Conservation (phyloP, 176 grass and related monocot genomes). For the Bothriochloa decipiens region DNA sequence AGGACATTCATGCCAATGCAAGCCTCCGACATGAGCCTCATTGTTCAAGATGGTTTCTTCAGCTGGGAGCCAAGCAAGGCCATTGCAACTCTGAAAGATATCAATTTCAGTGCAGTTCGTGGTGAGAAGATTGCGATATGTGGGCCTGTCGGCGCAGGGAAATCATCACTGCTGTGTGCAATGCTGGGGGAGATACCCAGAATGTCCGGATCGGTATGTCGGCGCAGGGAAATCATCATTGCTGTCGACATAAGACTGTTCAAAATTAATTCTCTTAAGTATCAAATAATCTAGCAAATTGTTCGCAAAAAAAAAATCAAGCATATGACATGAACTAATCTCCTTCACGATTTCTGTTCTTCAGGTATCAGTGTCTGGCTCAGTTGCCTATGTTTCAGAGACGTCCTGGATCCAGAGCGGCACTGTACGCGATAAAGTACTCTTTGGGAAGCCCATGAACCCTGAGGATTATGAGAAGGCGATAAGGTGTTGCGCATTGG, state of each 20-base stretch:
- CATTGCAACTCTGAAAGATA: constrained; percentile 47
- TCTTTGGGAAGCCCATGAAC: constrained; percentile 76
- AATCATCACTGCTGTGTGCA: constrained; percentile 64
- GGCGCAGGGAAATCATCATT: too few relatives aligned
- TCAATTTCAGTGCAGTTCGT: constrained; percentile 44
- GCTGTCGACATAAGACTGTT: too few relatives aligned
- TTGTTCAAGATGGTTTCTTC: constrained; percentile 52
- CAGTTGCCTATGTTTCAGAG: constrained; percentile 71
- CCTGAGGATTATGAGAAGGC: constrained; percentile 53
- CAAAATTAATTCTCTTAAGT: background rate
- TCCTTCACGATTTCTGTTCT: background rate
- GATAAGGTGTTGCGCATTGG: constrained; percentile 69
- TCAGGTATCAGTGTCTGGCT: constrained; percentile 62
- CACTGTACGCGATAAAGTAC: constrained; percentile 73
- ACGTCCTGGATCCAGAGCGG: constrained; percentile 85
- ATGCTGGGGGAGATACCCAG: constrained; percentile 80
- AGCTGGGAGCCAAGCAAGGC: constrained; percentile 61
- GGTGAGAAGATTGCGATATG: constrained; percentile 73
- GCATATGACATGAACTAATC: background rate
- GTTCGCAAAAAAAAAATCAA: too few relatives aligned
- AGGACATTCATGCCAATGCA: constrained; percentile 1
- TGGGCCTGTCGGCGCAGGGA: constrained; percentile 74
- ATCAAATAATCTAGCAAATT: too few relatives aligned
- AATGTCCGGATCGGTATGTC: constrained; percentile 74
- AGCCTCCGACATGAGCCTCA: constrained; percentile 30